Evolutionary conservation across 352 stramenopile genomes (phyloP).

Genomic region (Pythium volutum): DNA sequence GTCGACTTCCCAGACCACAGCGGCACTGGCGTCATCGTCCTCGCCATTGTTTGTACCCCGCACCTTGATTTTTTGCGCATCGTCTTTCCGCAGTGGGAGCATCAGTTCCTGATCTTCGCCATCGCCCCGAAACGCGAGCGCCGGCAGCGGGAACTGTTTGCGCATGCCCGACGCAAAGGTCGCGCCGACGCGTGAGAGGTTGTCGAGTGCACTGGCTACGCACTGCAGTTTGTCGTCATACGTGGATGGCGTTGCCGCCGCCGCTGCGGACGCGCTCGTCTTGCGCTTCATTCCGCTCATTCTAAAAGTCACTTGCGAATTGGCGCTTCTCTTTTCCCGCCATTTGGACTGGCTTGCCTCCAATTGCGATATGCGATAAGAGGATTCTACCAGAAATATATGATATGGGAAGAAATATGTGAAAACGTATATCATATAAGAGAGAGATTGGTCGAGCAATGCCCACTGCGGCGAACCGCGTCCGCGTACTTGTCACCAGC

Average conservation of each 20-base stretch:
- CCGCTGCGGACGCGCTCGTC: no score
- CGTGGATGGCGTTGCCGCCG: not conserved
- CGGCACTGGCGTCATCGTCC: not conserved
- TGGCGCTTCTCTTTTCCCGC: no score
- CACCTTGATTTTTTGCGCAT: not conserved
- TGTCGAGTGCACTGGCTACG: not conserved
- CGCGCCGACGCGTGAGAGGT: not conserved
- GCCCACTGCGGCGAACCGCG: no score
- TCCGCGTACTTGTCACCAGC: no score
- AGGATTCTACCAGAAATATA: no score
- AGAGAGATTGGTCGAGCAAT: no score
- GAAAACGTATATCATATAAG: no score
- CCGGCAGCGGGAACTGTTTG: not conserved
- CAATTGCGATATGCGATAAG: no score
- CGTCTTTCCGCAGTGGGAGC: not conserved
- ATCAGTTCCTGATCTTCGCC: not conserved
- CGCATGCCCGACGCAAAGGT: not conserved
- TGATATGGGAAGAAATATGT: no score
- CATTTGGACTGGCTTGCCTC: no score
- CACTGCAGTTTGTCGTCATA: not conserved
- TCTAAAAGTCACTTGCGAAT: no score
- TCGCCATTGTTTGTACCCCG: not conserved
- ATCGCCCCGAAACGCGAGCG: not conserved
- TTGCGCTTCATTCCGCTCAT: no score
- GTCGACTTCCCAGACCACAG: not conserved